Percentiles rank a stretch among this genome's conserved stretches.
Evolutionary conservation across 2,329 filamentous ascomycete species (phyloP).

Genomic region (Tolypocladium nubicola): DNA sequence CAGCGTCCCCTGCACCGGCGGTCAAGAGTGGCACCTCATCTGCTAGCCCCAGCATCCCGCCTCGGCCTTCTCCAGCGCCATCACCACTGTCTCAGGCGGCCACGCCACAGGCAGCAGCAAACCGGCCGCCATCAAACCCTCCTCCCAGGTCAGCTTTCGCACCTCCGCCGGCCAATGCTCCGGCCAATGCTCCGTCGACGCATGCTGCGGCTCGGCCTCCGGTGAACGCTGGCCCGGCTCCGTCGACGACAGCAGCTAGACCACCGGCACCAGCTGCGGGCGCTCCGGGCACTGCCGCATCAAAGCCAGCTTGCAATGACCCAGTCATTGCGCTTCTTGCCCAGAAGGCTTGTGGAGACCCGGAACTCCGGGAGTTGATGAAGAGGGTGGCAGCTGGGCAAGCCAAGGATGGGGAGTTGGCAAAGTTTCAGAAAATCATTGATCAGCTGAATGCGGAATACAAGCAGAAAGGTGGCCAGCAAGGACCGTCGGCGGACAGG

Average conservation of each 20-base stretch:
- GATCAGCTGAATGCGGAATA: constrained; percentile 61
- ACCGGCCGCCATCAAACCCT: constrained; percentile 11
- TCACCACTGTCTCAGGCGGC: constrained; percentile 10
- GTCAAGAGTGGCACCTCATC: constrained; percentile 2
- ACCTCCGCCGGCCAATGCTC: constrained; percentile 7
- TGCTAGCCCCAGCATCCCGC: constrained; percentile 1
- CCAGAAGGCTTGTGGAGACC: constrained; percentile 62
- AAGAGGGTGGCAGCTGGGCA: constrained; percentile 70
- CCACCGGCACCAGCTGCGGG: background rate
- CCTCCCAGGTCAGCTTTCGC: constrained; percentile 9
- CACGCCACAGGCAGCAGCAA: constrained; percentile 9
- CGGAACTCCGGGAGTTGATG: constrained; percentile 67
- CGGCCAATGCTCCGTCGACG: constrained; percentile 1
- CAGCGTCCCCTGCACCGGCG: background rate
- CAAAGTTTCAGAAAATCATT: constrained; percentile 70
- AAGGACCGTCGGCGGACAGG: constrained; percentile 43
- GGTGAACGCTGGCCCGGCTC: constrained; percentile 10
- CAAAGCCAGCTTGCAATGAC: constrained; percentile 36
- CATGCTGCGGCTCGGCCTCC: constrained; percentile 18
- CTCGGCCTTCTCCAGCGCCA: constrained; percentile 2
- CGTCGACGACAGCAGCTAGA: constrained; percentile 2
- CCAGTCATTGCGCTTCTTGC: constrained; percentile 75
- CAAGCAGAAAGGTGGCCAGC: constrained; percentile 37
- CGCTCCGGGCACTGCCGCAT: constrained; percentile 3
- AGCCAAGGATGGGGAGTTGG: constrained; percentile 60